Conservation (phyloP, 305 asterid genomes). For the Monarda citriodora region DNA sequence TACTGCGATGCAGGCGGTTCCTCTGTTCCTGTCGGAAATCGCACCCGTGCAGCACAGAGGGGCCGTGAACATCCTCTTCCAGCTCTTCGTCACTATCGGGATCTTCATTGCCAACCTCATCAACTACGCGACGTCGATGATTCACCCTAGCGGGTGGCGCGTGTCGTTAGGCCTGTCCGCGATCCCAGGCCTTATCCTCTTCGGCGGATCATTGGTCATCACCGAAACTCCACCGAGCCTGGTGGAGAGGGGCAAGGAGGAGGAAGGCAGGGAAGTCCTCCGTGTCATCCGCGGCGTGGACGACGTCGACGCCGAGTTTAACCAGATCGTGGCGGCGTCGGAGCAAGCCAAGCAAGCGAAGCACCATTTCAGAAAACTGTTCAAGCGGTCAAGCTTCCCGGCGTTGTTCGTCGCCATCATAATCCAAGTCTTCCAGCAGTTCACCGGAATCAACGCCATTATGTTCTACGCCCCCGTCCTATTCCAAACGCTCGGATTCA, state of each 20-base stretch:
- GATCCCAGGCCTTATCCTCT: slow-evolving; percentile 68
- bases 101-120: slow-evolving; percentile 61
- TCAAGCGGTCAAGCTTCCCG: slow-evolving; percentile 72
- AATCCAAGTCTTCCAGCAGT: slow-evolving; percentile 78
- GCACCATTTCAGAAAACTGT: slow-evolving; percentile 78
- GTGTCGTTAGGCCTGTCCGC: slow-evolving; percentile 88
- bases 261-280: slow-evolving; percentile 71
- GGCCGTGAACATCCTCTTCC: slow-evolving; percentile 76
- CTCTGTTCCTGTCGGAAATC: slow-evolving; percentile 67
- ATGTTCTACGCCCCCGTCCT: slow-evolving; percentile 95
- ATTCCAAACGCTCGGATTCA: slow-evolving; percentile 73
- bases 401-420: slow-evolving; percentile 52
- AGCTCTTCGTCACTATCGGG: slow-evolving; percentile 72
- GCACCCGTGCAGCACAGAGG: slow-evolving; percentile 71
- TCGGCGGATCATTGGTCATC: slow-evolving; percentile 67
- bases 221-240: slow-evolving; percentile 86
- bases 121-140: slow-evolving; percentile 40
- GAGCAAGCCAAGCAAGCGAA: slow-evolving; percentile 73
- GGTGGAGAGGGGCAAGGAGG: slow-evolving; percentile 71
- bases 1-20: slow-evolving; percentile 56
- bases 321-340: slow-evolving; percentile 71
- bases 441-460: slow-evolving; percentile 91
- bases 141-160: slow-evolving; percentile 78
- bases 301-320: slow-evolving; percentile 73
- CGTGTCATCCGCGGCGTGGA: slow-evolving; percentile 70